Evolutionary conservation across 163 green algal species (phyloP).

Genomic region (Scenedesmus sp.): DNA sequence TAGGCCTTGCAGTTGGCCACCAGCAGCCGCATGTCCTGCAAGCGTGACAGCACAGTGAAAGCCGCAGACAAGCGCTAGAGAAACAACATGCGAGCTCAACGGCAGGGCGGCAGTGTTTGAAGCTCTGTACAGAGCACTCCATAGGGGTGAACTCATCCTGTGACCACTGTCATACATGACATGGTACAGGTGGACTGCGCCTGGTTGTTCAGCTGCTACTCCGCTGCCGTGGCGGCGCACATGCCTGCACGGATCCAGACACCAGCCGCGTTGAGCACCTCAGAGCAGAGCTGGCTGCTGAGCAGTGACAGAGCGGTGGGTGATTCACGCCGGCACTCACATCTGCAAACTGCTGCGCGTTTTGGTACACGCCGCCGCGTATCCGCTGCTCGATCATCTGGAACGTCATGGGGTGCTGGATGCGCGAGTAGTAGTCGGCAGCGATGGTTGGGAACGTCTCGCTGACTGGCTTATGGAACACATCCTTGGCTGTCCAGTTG

Average conservation of each 20-base stretch:
- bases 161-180: too few relatives aligned
- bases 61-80: too few relatives aligned
- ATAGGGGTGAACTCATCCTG: neutral
- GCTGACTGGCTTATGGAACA: slow-evolving; percentile 56
- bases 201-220: neutral
- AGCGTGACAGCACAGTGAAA: too few relatives aligned
- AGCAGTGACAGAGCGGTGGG: too few relatives aligned
- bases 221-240: neutral
- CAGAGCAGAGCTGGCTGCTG: neutral
- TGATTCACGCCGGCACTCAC: too few relatives aligned
- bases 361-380: slow-evolving; percentile 16
- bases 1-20: slow-evolving; percentile 51
- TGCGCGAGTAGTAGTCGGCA: slow-evolving; percentile 53
- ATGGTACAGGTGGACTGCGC: too few relatives aligned
- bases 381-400: slow-evolving; percentile 52
- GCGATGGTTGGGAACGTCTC: slow-evolving; percentile 56
- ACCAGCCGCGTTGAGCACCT: neutral
- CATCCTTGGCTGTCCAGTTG: slow-evolving; percentile 31
- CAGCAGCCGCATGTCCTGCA: slow-evolving; percentile 54
- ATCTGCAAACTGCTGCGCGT: slow-evolving; percentile 54
- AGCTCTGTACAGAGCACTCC: too few relatives aligned
- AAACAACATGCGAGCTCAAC: too few relatives aligned
- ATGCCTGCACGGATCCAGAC: too few relatives aligned
- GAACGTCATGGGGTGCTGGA: slow-evolving; percentile 53
- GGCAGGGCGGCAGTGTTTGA: too few relatives aligned